phyloP scores from a whole-genome alignment of 169 alveolate species.

The Plasmodium vivax region DNA sequence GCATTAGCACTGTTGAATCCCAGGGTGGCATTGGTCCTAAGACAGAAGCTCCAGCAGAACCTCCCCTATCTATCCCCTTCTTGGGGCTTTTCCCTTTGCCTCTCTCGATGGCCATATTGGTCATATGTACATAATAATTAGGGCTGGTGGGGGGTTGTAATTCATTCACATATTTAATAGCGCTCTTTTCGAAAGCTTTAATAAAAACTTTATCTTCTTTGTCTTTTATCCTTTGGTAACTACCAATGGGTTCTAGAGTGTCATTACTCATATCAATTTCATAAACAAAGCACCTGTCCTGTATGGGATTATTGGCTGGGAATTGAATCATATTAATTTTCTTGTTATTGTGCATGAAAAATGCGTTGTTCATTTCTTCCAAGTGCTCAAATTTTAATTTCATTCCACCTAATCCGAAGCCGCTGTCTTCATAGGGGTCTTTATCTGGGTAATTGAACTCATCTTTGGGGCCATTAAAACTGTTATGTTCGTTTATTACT shows the following conservation, averaged over 20 bases:
- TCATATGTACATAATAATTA: neutral
- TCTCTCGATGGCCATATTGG: neutral
- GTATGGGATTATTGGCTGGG: constrained; percentile 47
- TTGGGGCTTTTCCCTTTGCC: neutral
- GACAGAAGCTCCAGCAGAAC: neutral
- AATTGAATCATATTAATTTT: constrained; percentile 31
- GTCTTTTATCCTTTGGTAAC: neutral
- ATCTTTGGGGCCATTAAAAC: neutral
- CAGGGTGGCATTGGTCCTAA: neutral
- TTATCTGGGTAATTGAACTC: neutral
- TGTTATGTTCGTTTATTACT: neutral
- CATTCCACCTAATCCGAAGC: neutral
- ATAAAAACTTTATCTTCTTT: neutral
- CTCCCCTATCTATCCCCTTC: neutral
- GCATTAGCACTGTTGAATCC: neutral
- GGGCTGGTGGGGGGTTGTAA: neutral
- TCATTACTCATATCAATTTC: constrained; percentile 11
- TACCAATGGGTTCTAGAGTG: neutral
- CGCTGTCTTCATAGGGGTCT: neutral
- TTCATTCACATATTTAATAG: too few relatives aligned
- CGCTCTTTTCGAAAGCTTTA: neutral
- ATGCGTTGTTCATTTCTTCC: neutral
- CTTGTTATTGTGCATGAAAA: neutral
- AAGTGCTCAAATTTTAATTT: neutral
- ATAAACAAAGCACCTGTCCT: constrained; percentile 37